Evolutionary conservation across 345 rosid genomes (phyloP).

Genomic region (Eucalyptus pauciflora): DNA sequence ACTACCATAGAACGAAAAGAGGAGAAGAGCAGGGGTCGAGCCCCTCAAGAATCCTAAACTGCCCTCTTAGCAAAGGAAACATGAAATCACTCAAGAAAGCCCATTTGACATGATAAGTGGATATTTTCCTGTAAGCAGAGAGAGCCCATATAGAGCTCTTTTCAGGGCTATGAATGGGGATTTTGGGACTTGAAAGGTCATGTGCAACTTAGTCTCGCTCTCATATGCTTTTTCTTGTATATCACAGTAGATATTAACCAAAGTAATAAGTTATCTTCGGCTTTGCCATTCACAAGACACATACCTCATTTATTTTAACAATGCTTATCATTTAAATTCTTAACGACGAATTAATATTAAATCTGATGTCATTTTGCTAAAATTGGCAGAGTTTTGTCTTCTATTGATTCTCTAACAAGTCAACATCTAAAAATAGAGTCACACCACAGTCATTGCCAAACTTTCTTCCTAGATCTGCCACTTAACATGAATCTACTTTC

Average conservation of each 20-base stretch:
- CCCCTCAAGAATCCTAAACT: neutral
- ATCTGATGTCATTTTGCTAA: neutral
- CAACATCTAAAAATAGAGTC: neutral
- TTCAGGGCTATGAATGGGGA: neutral
- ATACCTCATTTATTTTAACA: neutral
- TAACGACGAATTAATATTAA: neutral
- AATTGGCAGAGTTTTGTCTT: neutral
- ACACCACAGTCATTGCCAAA: neutral
- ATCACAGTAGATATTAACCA: neutral
- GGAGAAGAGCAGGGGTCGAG: neutral
- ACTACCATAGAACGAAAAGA: neutral
- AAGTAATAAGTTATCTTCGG: neutral
- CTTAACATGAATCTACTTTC: neutral
- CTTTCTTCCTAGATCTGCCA: neutral
- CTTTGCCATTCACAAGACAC: neutral
- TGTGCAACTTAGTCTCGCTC: neutral
- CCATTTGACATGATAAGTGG: neutral
- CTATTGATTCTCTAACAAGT: neutral
- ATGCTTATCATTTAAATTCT: neutral
- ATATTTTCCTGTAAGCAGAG: neutral
- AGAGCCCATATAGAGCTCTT: neutral
- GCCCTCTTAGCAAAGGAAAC: neutral
- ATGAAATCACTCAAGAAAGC: neutral
- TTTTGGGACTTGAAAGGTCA: neutral
- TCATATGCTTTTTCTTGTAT: neutral